Evolutionary conservation across 1,139 yeast genomes (phyloP), one percentile per base, ranked within the genome.

Genomic region (Protomyces lactucae-debilis): DNA sequence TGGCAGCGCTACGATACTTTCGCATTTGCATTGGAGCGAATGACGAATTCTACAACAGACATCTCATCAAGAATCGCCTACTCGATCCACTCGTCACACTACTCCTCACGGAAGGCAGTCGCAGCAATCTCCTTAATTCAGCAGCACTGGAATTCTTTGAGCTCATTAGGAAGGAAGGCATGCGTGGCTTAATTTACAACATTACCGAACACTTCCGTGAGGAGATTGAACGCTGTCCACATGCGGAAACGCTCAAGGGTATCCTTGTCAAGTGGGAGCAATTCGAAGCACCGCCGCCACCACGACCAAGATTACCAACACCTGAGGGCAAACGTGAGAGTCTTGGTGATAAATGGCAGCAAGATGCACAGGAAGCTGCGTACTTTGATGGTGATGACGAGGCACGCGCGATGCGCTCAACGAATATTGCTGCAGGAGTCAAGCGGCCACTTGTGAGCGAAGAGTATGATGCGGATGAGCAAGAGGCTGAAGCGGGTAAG

Each of bases 81-180:
- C 77, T 87, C 64, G 79, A 77, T 10, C 77, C 80, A 52, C 78
- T 85, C 48, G 80, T 88, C 68, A 73, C 74, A 0, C 77, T 84
- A 65, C 78, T 88, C 67, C 76, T 76, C 23, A 79, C 77, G n/a
- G 81, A 83, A 21, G 78, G 81, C 23, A 76, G 79, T 48, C 76
- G 77, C 55, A 85, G 87, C 72, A 87, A 85, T 71, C 77, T 92
- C 67, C 81, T 88, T 1, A 88, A 85, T 71, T 89, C 97, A 0
- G 81, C 95, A 2, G 83, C 95, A 69, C 78, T 91, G 63, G 93
- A 88, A 71, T 78, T 92, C 52, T 76, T 90, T 61, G 87, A 84
- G 69, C 82, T 82, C 68, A 83, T 77, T 72, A 78, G 78, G 64
- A 67, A 78, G 10, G 70, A 69, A 23, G 67, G 64, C 36, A 68